A percentile compares a stretch with the other conserved stretches of the same genome.
Evolutionary conservation across 371 early-diverging fungal species (phyloP).

Genomic region (Zychaea mexicana): DNA sequence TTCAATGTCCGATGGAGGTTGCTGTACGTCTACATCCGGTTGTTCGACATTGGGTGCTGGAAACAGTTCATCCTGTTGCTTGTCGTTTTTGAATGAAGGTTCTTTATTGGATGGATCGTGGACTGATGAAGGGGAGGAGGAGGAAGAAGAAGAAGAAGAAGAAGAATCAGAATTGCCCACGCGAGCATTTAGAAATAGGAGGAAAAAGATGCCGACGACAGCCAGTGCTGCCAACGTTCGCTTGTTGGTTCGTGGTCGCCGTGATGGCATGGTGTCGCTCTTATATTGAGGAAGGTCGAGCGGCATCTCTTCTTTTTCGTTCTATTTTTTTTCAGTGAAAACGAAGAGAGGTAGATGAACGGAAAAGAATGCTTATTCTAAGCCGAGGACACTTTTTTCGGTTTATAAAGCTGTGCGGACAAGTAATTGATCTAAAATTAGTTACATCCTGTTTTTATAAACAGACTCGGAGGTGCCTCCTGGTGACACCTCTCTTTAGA

Average conservation of each 20-base stretch:
- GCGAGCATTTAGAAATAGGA: slow-evolving; percentile 15
- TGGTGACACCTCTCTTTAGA: too few species aligned
- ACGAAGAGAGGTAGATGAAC: too few species aligned
- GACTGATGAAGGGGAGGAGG: too few species aligned
- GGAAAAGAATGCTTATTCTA: too few species aligned
- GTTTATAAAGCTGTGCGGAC: too few species aligned
- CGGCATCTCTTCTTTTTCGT: too few species aligned
- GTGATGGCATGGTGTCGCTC: slow-evolving; percentile 15
- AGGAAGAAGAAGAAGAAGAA: too few species aligned
- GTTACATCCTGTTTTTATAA: too few species aligned
- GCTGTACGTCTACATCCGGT: neutral
- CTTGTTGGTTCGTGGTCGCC: slow-evolving; percentile 20
- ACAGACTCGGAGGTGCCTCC: too few species aligned
- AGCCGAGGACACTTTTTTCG: too few species aligned
- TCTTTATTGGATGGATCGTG: slow-evolving; percentile 4
- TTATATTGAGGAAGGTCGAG: slow-evolving; percentile 25
- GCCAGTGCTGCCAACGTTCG: slow-evolving; percentile 6
- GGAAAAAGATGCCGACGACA: slow-evolving; percentile 10
- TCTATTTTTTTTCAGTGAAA: too few species aligned
- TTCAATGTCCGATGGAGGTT: neutral
- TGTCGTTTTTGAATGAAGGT: neutral
- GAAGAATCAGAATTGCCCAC: neutral
- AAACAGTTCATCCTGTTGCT: neutral
- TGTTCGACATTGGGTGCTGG: neutral
- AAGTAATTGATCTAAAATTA: too few species aligned